Percentiles rank a stretch among this genome's conserved stretches.
These are phyloP conservation scores for Aspergillus proliferans DNA, from an alignment of 2,329 filamentous ascomycete species.

Conservation along the genomic window DNA sequence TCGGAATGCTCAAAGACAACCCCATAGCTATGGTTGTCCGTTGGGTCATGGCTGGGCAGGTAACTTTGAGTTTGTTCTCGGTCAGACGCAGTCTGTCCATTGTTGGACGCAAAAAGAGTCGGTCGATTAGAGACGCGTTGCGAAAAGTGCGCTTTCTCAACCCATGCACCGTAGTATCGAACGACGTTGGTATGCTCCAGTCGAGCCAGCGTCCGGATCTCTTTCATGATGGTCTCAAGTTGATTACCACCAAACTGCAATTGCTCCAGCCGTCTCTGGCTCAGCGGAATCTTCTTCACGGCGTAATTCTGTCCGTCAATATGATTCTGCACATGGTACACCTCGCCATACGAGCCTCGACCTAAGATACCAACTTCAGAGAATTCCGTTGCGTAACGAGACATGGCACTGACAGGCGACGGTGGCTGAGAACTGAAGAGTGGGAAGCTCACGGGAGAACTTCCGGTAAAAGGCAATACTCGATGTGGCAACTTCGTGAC, in stretches of 20 bases:
- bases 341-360: slow-evolving; percentile 60
- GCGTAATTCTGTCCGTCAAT: slow-evolving; percentile 60
- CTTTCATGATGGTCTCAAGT: slow-evolving; percentile 52
- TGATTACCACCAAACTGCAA: slow-evolving; percentile 49
- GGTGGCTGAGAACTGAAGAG: slow-evolving; percentile 20
- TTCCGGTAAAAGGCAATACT: slow-evolving; percentile 20
- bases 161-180: slow-evolving; percentile 60
- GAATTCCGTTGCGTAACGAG: slow-evolving; percentile 47
- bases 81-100: slow-evolving; percentile 9
- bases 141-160: slow-evolving; percentile 44
- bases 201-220: slow-evolving; percentile 56
- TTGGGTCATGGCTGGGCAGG: slow-evolving; percentile 9
- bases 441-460: slow-evolving; percentile 27
- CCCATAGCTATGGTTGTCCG: slow-evolving; percentile 28
- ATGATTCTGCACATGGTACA: slow-evolving; percentile 56
- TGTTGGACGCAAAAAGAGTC: slow-evolving; percentile 2
- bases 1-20: slow-evolving; percentile 38
- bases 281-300: slow-evolving; percentile 59
- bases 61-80: slow-evolving; percentile 12
- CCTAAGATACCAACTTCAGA: slow-evolving; percentile 52
- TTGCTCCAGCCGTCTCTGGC: slow-evolving; percentile 45
- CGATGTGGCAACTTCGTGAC: slow-evolving; percentile 16
- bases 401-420: slow-evolving; percentile 22
- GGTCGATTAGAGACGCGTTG: slow-evolving; percentile 5
- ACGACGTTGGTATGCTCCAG: slow-evolving; percentile 62